Conservation (phyloP, 73 alveolate genomes). For the Paramecium sexaurelia region DNA sequence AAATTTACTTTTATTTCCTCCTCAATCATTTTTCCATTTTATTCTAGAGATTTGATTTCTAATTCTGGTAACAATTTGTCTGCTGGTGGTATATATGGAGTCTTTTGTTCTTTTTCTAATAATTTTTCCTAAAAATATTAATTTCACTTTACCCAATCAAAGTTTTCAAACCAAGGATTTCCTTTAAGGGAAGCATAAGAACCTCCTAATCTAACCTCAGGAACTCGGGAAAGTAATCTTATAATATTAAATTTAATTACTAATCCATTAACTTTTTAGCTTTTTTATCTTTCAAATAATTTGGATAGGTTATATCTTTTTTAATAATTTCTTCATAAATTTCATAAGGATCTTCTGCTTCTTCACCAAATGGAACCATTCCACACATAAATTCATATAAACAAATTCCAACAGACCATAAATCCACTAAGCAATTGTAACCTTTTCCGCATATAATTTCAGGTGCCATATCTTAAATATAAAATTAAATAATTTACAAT, state of each 20-base stretch:
- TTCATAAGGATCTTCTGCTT: conserved; percentile 78
- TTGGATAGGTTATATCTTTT: conserved; percentile 76
- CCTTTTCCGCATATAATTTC: conserved; percentile 82
- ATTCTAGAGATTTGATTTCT: conserved; percentile 54
- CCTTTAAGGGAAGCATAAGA: conserved; percentile 65
- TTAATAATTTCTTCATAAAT: conserved; percentile 73
- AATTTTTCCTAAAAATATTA: conserved; percentile 44
- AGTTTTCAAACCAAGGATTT: conserved; percentile 75
- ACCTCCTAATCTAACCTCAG: conserved; percentile 73
- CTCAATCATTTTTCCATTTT: neutral
- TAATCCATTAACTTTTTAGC: conserved; percentile 74
- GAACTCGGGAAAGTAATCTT: conserved; percentile 72
- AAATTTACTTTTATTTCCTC: conserved; percentile 52
- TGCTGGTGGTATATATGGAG: conserved; percentile 60
- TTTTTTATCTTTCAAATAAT: conserved; percentile 72
- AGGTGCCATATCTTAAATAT: conserved; percentile 70
- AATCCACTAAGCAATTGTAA: conserved; percentile 75
- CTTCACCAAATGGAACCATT: conserved; percentile 85
- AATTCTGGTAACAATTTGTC: conserved; percentile 53
- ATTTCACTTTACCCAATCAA: conserved; percentile 66
- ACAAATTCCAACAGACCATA: conserved; percentile 80
- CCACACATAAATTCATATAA: conserved; percentile 80
- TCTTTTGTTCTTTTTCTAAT: conserved; percentile 60
- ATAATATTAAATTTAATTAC: neutral
- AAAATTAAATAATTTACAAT: neutral